Evolutionary conservation across 306 rosid species (phyloP).

Genomic region (Hippophae gyantsensis): DNA sequence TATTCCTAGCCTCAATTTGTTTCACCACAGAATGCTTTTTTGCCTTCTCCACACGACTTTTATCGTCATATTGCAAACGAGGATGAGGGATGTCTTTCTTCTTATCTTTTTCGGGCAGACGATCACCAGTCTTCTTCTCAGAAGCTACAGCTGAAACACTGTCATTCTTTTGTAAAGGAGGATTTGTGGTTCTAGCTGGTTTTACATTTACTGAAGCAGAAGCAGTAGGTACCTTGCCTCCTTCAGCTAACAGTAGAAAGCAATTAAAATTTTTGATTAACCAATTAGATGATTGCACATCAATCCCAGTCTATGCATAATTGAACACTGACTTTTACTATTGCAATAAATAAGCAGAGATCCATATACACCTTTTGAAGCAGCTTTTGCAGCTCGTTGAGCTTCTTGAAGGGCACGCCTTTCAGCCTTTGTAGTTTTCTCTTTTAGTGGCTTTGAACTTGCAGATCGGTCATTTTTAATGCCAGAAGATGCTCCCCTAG

Average conservation of each 20-base stretch:
- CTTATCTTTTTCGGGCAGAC: conserved; percentile 55
- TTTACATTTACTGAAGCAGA: conserved; percentile 20
- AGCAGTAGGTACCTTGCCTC: conserved; percentile 27
- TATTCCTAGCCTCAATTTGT: conserved; percentile 75
- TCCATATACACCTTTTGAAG: conserved; percentile 46
- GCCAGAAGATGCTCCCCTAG: conserved; percentile 29
- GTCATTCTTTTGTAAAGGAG: conserved; percentile 35
- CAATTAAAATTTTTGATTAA: neutral
- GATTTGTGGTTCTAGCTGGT: conserved; percentile 32
- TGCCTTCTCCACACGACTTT: conserved; percentile 59
- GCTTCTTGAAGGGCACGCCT: conserved; percentile 85
- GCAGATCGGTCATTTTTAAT: conserved; percentile 23
- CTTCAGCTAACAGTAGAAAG: conserved; percentile 35
- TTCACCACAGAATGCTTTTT: conserved; percentile 59
- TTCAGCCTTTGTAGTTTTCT: conserved; percentile 68
- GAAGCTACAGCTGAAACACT: conserved; percentile 28
- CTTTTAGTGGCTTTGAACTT: conserved; percentile 40
- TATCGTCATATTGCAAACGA: conserved; percentile 75
- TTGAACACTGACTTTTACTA: conserved; percentile 2
- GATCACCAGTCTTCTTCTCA: conserved; percentile 56
- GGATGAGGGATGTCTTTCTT: conserved; percentile 80
- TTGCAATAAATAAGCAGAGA: neutral
- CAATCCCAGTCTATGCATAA: neutral
- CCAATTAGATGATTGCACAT: neutral
- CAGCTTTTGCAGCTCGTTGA: conserved; percentile 80